Base-by-base conservation (phyloP, 1,284 basidiomycete species). In the Moesziomyces sp. region DNA sequence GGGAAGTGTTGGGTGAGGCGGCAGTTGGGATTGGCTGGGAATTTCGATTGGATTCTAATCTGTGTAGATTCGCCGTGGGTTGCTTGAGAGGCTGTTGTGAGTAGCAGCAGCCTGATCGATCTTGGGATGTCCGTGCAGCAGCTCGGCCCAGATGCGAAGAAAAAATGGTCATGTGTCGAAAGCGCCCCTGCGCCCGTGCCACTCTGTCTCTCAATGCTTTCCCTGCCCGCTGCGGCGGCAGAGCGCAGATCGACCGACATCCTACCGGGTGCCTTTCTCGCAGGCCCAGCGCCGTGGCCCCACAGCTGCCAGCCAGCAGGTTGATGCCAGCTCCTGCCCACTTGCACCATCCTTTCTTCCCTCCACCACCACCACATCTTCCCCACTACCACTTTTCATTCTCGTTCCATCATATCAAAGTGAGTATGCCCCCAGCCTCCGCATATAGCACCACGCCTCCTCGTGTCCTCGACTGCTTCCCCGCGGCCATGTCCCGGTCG, bases 11-110 rank as follows among this genome's bases (percentile, higher is more conserved):
- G 38, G 38, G 38, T 40, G 38, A 40, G 38, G 16, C 16, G 38
- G 16, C 38, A 40, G 38, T 7, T 40, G 16, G 38, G 38, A 40
- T 40, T 40, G 38, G 38, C 38, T 40, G 26, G 49, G 30, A 51
- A 43, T 40, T 58, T 64, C 58, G 64, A 60, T 67, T 46, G 50
- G 53, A 46, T 61, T 51, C 65, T 40, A 58, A 61, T 61, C 38
- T 7, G 8, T 7, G 38, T 16, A 18, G 38, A 18, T 18, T 40
- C 38, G 38, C 38, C 8, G 16, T 18, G 38, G 38, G 16, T 33
- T 13, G 28, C 28, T 5, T 28, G 28, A 28, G 28, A 9, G 5
- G 28, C 28, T 28, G 28, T 28, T 28, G 28, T 46, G 21, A 47
- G 28, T n/a, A 21, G 10, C 30, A 26, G 26, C 46, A 49, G 46